phyloP scores from a whole-genome alignment of 768 basidiomycete species.

The Serendipita sp. region DNA sequence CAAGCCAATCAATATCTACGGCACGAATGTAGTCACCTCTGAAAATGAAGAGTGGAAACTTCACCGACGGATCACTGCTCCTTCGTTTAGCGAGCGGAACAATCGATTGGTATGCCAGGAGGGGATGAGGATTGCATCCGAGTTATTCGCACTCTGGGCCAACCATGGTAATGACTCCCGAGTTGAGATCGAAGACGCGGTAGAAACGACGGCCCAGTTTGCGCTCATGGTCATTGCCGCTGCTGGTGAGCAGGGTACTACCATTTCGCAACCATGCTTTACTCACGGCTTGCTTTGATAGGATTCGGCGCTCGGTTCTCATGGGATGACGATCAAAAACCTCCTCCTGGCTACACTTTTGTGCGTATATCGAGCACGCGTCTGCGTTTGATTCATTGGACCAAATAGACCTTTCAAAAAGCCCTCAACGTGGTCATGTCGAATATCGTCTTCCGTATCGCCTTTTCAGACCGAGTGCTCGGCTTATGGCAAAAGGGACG shows the following conservation, averaged over 20 bases:
- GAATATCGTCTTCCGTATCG: not conserved
- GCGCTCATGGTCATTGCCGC: not conserved
- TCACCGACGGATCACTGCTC: not conserved
- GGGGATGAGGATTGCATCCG: conserved; percentile 28
- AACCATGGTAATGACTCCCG: not conserved
- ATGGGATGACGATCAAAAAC: not conserved
- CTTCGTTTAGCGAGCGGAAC: conserved; percentile 17
- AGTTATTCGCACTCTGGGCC: conserved; percentile 20
- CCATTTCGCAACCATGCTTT: too few relatives aligned
- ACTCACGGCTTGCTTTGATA: not conserved
- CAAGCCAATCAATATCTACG: not conserved
- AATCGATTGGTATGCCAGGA: conserved; percentile 35
- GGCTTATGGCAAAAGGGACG: not conserved
- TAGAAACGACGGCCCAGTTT: not conserved
- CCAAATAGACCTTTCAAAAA: too few relatives aligned
- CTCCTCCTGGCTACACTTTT: too few relatives aligned
- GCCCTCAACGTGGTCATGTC: not conserved
- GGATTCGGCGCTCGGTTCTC: not conserved
- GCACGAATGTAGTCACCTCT: not conserved
- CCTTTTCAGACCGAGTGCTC: not conserved
- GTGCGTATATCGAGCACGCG: too few relatives aligned
- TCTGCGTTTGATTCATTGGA: too few relatives aligned
- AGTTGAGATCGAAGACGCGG: not conserved
- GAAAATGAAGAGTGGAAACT: not conserved
- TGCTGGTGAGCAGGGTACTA: not conserved